Base-by-base conservation (phyloP, 1,139 yeast species). In the Sugiyamaella grinbergsii region DNA sequence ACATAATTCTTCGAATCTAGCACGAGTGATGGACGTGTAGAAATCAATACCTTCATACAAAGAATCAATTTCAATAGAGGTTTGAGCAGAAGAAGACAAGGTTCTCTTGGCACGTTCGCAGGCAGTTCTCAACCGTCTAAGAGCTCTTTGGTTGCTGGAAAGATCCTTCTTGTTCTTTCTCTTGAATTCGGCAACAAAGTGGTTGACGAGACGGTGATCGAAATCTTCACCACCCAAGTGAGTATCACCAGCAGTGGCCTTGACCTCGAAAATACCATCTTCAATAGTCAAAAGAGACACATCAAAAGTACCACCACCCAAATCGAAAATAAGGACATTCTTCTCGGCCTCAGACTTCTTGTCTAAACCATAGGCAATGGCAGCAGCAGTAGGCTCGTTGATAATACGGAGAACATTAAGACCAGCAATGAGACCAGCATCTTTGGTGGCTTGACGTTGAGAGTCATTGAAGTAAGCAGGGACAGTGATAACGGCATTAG, bases 181-280 rank as follows among this genome's bases (percentile, higher is more conserved):
- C 82, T 89, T 85, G 93, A 91, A 91, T 73, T 91, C 97, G 70
- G 83, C 82, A 77, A 84, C 83, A 84, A 91, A 91, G 82, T 82
- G 89, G 75, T 87, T 93, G 73, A 91, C 86, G 72, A 91, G 83
- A 82, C 90, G 87, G 83, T 91, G 84, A 77, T 90, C 97, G 78
- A 91, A 91, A 81, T 91, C 98, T 82, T 91, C 96, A 85, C 98
- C 98, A 85, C 98, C 98, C 81, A 91, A 85, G 79, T 91, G 98
- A 70, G 98, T 93, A 80, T 93, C 97, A 89, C 98, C 98, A 73
- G 98, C 96, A 69, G 98, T 93, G 69, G 98, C 94, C 84, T 91
- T 91, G 72, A 93, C 98, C 72, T 95, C 91, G 85, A 91, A 93
- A 71, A 93, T 94, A 83, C 98, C 98, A 76, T 94, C 98, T 73